Conservation (phyloP, 768 basidiomycete genomes). For the Boletus insuetus region DNA sequence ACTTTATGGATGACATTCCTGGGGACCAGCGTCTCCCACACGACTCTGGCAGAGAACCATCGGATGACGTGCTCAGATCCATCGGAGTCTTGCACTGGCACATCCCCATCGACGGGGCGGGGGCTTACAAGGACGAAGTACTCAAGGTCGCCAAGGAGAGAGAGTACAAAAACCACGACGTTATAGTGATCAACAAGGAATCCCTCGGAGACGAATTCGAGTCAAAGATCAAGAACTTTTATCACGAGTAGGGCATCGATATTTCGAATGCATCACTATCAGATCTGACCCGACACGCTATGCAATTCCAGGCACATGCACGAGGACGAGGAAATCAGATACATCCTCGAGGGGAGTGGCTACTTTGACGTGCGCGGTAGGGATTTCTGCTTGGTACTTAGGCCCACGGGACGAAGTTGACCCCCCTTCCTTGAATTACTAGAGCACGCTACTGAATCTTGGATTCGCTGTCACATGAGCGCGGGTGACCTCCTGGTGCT, state of each 20-base stretch:
- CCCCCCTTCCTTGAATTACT: neutral
- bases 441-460: constrained; percentile 66
- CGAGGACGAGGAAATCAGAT: constrained; percentile 93
- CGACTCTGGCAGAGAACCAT: constrained; percentile 55
- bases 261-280: neutral
- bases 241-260: constrained; percentile 55
- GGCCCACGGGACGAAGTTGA: too few species aligned
- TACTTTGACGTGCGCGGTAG: constrained; percentile 87
- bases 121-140: constrained; percentile 49
- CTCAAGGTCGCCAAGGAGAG: constrained; percentile 63
- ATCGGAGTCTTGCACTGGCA: constrained; percentile 68
- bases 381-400: constrained; percentile 15
- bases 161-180: constrained; percentile 81
- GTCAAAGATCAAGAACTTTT: constrained; percentile 76
- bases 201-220: constrained; percentile 81
- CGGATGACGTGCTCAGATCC: constrained; percentile 44
- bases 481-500: constrained; percentile 84
- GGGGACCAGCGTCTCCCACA: constrained; percentile 84
- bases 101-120: constrained; percentile 55
- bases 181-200: constrained; percentile 71
- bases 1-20: constrained; percentile 67
- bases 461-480: constrained; percentile 78
- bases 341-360: constrained; percentile 76
- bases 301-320: constrained; percentile 70
- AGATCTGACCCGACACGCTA: neutral